Evolutionary conservation across 192 early-diverging fungal species (phyloP).

Genomic region (Thoreauomyces humboldtii): DNA sequence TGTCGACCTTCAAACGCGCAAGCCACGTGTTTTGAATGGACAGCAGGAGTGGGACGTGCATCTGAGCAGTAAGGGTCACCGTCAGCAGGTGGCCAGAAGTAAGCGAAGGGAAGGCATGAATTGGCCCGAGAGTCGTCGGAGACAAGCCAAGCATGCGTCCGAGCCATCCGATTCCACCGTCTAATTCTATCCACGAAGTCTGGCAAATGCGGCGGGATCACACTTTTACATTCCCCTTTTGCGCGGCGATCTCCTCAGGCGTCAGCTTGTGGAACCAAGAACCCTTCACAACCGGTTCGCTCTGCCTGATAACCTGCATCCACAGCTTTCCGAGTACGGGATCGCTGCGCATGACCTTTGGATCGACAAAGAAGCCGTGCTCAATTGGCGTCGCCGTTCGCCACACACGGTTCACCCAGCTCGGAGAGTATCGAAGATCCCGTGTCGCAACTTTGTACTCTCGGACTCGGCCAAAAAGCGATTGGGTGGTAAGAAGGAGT

Average conservation of each 20-base stretch:
- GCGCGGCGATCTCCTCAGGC: too few species aligned
- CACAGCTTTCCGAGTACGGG: neutral
- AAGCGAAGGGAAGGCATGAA: too few species aligned
- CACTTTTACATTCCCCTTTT: too few species aligned
- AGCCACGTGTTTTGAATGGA: constrained; percentile 61
- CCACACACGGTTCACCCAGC: neutral
- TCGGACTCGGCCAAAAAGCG: neutral
- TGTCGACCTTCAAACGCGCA: constrained; percentile 36
- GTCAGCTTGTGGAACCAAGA: neutral
- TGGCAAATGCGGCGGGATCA: too few species aligned
- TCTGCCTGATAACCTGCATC: constrained; percentile 6
- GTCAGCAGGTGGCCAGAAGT: too few species aligned
- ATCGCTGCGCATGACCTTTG: neutral
- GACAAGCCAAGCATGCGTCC: too few species aligned
- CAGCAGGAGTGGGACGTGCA: constrained; percentile 74
- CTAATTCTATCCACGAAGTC: too few species aligned
- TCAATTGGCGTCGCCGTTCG: neutral
- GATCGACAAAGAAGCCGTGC: constrained; percentile 1
- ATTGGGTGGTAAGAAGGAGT: neutral
- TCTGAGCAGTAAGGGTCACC: constrained; percentile 61
- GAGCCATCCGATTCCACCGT: too few species aligned
- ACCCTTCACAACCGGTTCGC: neutral
- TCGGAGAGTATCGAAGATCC: neutral
- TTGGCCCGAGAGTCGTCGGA: too few species aligned
- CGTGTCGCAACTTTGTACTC: neutral